Evolutionary conservation across 176 grass and related monocot genomes (phyloP), one percentile per base, ranked within the genome.

Genomic region (Avena insularis): DNA sequence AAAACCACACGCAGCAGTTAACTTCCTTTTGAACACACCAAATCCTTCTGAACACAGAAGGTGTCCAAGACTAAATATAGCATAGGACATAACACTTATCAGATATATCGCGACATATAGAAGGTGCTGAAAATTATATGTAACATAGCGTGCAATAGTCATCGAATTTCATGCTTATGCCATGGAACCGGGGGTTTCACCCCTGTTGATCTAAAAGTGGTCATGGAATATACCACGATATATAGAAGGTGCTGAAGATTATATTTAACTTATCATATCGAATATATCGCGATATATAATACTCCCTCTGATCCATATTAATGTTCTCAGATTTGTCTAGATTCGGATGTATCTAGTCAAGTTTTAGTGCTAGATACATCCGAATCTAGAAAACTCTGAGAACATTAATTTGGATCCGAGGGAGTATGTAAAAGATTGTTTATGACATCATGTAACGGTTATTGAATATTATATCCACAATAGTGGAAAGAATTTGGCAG

Each of bases 371-470:
- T 29, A 29, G 29, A 29, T 29, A 29, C 29, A 29, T 29, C 29
- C 29, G 29, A 29, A 29, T 29, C 29, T 29, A 29, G 29, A 29
- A 29, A 29, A 29, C 29, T 29, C 29, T 29, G 29, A 29, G 29
- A 29, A 29, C 29, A 29, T 29, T 29, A 29, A 29, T 29, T 29
- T 29, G 29, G 29, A 29, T 29, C 29, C 1, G 29, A 29, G 29
- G 29, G 29, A 29, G 29, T 29, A 29, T 29, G 46, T 48, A 48
- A 20, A 81, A 67, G 59, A 58, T 81, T 35, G 55, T 40, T 48
- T 35, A 66, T 61, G 84, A 48, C 77, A 89, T 71, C 20, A 49
- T 25, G 43, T 47, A 84, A 35, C 21, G 0, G 20, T 79, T 45
- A 71, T 40, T 0, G 0, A 8, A 66, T 63, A 13, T 14, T 49